phyloP scores from a whole-genome alignment of 1,284 basidiomycete species.

The Rhodotorula sp. region DNA sequence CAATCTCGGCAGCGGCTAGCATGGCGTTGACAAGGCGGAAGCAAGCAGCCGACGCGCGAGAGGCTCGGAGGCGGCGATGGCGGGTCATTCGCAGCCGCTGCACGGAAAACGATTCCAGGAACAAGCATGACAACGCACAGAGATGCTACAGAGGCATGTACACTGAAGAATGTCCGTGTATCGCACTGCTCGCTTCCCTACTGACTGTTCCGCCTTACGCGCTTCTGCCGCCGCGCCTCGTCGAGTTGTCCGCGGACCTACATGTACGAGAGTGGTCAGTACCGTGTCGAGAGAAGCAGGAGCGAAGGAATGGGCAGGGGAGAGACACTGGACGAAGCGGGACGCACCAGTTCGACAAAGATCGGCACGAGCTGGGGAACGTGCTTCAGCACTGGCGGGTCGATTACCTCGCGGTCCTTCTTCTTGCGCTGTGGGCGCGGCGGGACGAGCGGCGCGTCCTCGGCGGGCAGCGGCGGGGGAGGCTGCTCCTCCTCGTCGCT shows the following conservation, averaged over 20 bases:
- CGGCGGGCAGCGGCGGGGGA: constrained; percentile 39
- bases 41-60: background rate
- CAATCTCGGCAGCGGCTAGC: background rate
- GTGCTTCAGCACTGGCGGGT: constrained; percentile 73
- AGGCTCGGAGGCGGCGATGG: too few relatives aligned
- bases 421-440: constrained; percentile 43
- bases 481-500: constrained; percentile 48
- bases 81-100: too few relatives aligned
- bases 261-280: background rate
- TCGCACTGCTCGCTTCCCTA: background rate
- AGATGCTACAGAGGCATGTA: too few relatives aligned
- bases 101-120: too few relatives aligned
- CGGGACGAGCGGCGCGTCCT: constrained; percentile 1
- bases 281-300: background rate
- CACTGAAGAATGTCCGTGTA: too few relatives aligned
- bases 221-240: constrained; percentile 12
- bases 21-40: background rate
- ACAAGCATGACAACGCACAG: too few relatives aligned
- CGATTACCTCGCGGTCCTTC: constrained; percentile 57
- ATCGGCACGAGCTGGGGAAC: constrained; percentile 77
- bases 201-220: background rate
- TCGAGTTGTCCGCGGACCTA: constrained; percentile 32
- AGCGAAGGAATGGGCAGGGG: too few relatives aligned
- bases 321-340: background rate
- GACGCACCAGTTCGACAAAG: constrained; percentile 78